Evolutionary conservation across 1,284 basidiomycete genomes (phyloP).

Genomic region (Rhodotorula sp.): DNA sequence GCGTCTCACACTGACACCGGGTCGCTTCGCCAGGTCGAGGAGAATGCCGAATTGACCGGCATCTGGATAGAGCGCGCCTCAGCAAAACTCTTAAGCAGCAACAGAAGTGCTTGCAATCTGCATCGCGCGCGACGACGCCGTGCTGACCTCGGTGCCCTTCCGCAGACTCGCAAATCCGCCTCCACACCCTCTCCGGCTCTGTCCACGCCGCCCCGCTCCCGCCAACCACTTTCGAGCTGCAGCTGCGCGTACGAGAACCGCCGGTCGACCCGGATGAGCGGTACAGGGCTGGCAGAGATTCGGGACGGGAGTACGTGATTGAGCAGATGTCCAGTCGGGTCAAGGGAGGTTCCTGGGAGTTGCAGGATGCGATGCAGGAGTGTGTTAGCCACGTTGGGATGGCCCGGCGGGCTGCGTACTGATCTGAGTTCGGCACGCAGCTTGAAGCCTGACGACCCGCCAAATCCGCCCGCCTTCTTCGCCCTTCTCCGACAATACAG

Average conservation of each 20-base stretch:
- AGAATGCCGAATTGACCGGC: too few species aligned
- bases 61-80: too few species aligned
- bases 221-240: neutral
- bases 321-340: neutral
- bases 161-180: neutral
- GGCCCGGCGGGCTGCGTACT: neutral
- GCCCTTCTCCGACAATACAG: neutral
- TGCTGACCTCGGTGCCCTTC: too few species aligned
- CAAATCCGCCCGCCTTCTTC: neutral
- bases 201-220: neutral
- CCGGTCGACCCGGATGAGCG: neutral
- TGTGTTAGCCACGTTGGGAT: neutral
- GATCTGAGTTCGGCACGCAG: neutral
- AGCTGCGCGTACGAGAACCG: neutral
- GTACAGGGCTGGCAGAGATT: neutral
- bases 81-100: too few species aligned
- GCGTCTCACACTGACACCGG: too few species aligned
- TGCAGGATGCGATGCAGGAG: neutral
- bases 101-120: too few species aligned
- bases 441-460: neutral
- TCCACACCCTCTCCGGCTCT: neutral
- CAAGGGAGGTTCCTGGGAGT: neutral
- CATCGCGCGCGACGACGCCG: too few species aligned
- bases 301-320: neutral
- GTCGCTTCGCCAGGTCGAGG: too few species aligned